Conservation (phyloP, 2,329 filamentous ascomycete genomes). For the Cordyceps fumosorosea region DNA sequence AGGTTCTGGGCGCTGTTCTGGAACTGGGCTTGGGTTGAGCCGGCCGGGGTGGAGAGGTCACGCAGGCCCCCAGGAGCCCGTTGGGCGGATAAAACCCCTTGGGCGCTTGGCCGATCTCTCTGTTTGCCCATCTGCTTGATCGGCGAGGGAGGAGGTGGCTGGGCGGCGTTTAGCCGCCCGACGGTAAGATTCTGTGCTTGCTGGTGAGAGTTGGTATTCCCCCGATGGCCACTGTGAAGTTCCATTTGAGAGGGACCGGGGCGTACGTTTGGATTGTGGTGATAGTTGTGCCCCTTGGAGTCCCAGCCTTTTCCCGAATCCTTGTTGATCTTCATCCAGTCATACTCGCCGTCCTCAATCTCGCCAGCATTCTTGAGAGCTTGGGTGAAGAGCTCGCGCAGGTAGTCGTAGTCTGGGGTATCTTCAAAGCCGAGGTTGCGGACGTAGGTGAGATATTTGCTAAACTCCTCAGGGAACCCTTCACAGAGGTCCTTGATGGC, state of each 20-base stretch:
- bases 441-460: constrained; percentile 94
- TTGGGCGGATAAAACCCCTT: constrained; percentile 66
- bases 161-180: constrained; percentile 89
- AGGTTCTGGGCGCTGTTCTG: constrained; percentile 91
- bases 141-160: constrained; percentile 81
- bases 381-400: constrained; percentile 93
- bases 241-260: constrained; percentile 82
- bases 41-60: constrained; percentile 77
- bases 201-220: constrained; percentile 58
- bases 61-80: constrained; percentile 66
- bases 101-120: constrained; percentile 68
- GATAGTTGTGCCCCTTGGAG: constrained; percentile 40
- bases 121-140: constrained; percentile 75
- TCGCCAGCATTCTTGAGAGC: constrained; percentile 91
- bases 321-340: constrained; percentile 97
- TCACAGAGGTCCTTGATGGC: constrained; percentile 95
- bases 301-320: constrained; percentile 84
- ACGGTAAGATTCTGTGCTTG: constrained; percentile 62
- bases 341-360: constrained; percentile 95
- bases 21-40: constrained; percentile 92
- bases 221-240: constrained; percentile 66
- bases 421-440: constrained; percentile 98
- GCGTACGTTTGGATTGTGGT: constrained; percentile 71
- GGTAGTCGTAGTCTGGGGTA: constrained; percentile 95
- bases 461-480: constrained; percentile 93